Conservation (phyloP, 2,329 filamentous ascomycete genomes). For the Cladosporium velox region DNA sequence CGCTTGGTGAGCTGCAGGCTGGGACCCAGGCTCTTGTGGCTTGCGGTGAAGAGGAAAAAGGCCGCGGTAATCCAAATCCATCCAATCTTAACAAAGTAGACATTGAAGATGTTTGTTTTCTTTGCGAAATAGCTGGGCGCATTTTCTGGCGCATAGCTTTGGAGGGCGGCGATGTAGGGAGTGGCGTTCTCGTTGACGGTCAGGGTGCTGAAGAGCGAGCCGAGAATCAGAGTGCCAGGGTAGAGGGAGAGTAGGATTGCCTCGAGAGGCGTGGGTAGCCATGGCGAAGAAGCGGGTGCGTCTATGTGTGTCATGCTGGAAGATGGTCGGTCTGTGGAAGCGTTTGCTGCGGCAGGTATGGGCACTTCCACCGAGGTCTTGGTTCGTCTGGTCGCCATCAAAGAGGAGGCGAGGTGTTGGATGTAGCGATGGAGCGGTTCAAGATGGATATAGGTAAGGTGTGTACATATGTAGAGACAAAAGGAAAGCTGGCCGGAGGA, state of each 20-base stretch:
- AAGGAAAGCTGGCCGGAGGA: conserved; percentile 8
- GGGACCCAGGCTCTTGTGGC: conserved; percentile 61
- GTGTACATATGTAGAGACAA: neutral
- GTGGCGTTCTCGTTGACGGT: conserved; percentile 55
- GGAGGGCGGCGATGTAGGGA: conserved; percentile 62
- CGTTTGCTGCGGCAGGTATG: conserved; percentile 24
- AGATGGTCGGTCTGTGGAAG: conserved; percentile 17
- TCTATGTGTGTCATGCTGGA: conserved; percentile 20
- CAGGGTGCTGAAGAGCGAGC: conserved; percentile 76
- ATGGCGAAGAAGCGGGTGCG: conserved; percentile 49
- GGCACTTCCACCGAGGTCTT: conserved; percentile 30
- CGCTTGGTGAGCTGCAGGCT: conserved; percentile 43
- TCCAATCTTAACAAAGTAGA: conserved; percentile 90
- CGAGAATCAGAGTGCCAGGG: conserved; percentile 75
- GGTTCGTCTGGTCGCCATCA: conserved; percentile 24
- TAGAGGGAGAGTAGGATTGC: conserved; percentile 67
- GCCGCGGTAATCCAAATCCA: conserved; percentile 88
- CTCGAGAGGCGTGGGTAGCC: conserved; percentile 71
- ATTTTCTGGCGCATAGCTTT: conserved; percentile 61
- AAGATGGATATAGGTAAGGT: neutral
- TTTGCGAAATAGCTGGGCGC: conserved; percentile 87
- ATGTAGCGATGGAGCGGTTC: neutral
- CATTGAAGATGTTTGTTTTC: conserved; percentile 90
- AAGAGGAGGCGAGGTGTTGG: neutral
- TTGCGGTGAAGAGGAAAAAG: conserved; percentile 68